phyloP scores from a whole-genome alignment of 2,329 filamentous ascomycete genomes.

The Teratosphaeria destructans region DNA sequence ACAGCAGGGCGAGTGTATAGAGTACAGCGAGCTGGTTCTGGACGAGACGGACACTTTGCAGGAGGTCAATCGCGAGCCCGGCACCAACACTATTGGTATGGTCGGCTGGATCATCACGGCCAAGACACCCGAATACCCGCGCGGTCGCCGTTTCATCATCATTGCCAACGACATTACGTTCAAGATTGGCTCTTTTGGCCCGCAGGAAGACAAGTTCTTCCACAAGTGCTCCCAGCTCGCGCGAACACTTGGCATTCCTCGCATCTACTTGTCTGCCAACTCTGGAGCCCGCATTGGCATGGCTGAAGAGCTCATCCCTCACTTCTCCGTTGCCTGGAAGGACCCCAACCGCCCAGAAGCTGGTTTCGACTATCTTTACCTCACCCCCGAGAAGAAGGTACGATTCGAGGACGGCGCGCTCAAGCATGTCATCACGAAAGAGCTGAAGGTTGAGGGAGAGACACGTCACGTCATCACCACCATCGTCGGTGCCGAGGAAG shows the following conservation, averaged over 20 bases:
- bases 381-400: conserved; percentile 76
- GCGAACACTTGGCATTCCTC: conserved; percentile 84
- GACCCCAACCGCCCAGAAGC: conserved; percentile 67
- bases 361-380: conserved; percentile 95
- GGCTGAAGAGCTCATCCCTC: conserved; percentile 90
- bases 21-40: conserved; percentile 86
- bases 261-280: conserved; percentile 97
- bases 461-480: conserved; percentile 89
- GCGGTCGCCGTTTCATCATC: conserved; percentile 84
- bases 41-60: conserved; percentile 87
- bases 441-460: conserved; percentile 76
- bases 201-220: conserved; percentile 96
- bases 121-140: conserved; percentile 88
- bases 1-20: conserved; percentile 77
- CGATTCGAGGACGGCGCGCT: conserved; percentile 69
- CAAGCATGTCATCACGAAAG: conserved; percentile 76
- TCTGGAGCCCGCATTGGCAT: conserved; percentile 95
- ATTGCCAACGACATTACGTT: conserved; percentile 99
- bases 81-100: conserved; percentile 95
- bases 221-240: conserved; percentile 97
- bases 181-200: conserved; percentile 96
- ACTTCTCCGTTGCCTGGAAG: conserved; percentile 97
- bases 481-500: conserved; percentile 85
- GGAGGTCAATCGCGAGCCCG: conserved; percentile 88
- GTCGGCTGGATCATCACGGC: conserved; percentile 95